Conservation (phyloP, 345 rosid genomes). For the Salix udensis region DNA sequence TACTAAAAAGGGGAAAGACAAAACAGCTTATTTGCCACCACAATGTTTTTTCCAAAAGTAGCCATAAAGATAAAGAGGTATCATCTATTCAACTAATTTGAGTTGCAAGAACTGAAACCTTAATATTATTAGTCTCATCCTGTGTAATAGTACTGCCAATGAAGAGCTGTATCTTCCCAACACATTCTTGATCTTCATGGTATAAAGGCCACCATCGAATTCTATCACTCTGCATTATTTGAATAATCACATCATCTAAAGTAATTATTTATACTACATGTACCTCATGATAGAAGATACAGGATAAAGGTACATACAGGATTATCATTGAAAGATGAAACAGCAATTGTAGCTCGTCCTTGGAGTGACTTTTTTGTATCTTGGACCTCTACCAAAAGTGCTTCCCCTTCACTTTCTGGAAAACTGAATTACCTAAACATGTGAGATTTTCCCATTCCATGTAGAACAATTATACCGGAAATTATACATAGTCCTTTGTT, state of each 20-base stretch:
- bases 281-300: slow-evolving; percentile 12
- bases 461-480: slow-evolving; percentile 4
- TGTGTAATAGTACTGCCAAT: slow-evolving; percentile 59
- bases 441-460: slow-evolving; percentile 19
- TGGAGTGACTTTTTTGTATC: slow-evolving; percentile 64
- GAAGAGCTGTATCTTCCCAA: slow-evolving; percentile 89
- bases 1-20: not conserved
- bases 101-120: slow-evolving; percentile 41
- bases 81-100: too few relatives aligned
- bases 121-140: slow-evolving; percentile 67
- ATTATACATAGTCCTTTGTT: not conserved
- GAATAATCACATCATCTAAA: slow-evolving; percentile 10
- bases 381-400: slow-evolving; percentile 75
- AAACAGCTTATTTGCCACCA: not conserved
- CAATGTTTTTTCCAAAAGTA: not conserved
- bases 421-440: slow-evolving; percentile 44
- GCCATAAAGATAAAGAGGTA: not conserved
- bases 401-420: slow-evolving; percentile 81
- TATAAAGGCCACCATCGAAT: slow-evolving; percentile 83
- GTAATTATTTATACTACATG: not conserved
- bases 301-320: slow-evolving; percentile 47
- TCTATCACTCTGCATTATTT: slow-evolving; percentile 63
- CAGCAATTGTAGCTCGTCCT: slow-evolving; percentile 65
- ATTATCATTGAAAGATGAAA: slow-evolving; percentile 65
- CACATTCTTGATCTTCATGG: slow-evolving; percentile 90